phyloP scores from a whole-genome alignment of 1,139 yeast species.

The Blastobotrys petasosporus region DNA sequence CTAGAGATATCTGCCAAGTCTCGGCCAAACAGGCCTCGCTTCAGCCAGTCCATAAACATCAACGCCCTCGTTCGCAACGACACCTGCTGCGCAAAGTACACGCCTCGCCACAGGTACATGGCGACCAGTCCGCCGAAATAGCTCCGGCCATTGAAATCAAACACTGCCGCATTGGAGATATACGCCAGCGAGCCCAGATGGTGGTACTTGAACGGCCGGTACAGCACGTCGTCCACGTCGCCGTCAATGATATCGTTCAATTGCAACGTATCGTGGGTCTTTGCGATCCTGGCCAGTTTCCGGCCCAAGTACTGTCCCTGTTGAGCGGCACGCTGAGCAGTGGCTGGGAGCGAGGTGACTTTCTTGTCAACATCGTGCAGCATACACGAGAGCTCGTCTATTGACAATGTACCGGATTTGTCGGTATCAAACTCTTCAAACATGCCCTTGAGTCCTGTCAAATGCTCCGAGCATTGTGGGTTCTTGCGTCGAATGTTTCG shows the following conservation, averaged over 20 bases:
- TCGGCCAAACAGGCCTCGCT: slow-evolving; percentile 57
- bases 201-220: slow-evolving; percentile 50
- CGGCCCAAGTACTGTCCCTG: slow-evolving; percentile 57
- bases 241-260: slow-evolving; percentile 41
- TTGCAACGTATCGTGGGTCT: slow-evolving; percentile 34
- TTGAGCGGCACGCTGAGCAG: slow-evolving; percentile 64
- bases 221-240: slow-evolving; percentile 49
- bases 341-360: slow-evolving; percentile 59
- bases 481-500: slow-evolving; percentile 41
- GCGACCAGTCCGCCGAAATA: slow-evolving; percentile 57
- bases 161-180: slow-evolving; percentile 59
- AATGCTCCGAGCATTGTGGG: slow-evolving; percentile 55
- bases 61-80: slow-evolving; percentile 53
- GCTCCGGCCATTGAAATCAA: slow-evolving; percentile 48
- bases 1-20: slow-evolving; percentile 40
- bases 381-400: slow-evolving; percentile 44
- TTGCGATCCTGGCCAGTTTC: slow-evolving; percentile 47
- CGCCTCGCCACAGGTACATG: slow-evolving; percentile 63
- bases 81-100: slow-evolving; percentile 58
- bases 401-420: slow-evolving; percentile 43
- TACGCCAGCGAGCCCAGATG: slow-evolving; percentile 60
- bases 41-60: slow-evolving; percentile 57
- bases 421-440: slow-evolving; percentile 46
- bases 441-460: slow-evolving; percentile 44
- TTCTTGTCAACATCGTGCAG: slow-evolving; percentile 51